These are phyloP conservation scores for Dianthus caryophyllus DNA, from an alignment of 148 eudicot genomes.

Conservation along the genomic window DNA sequence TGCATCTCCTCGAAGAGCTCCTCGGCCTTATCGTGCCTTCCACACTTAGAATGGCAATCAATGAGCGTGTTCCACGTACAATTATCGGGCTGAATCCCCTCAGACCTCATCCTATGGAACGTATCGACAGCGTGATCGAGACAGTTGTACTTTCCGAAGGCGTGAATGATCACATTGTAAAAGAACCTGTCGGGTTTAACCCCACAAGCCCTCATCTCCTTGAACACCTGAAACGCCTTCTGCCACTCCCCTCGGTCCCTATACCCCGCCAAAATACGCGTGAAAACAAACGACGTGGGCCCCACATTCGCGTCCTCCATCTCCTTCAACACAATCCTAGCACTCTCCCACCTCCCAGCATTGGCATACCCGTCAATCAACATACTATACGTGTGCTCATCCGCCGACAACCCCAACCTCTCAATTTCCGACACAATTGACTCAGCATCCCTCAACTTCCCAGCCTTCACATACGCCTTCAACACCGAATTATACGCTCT, in stretches of 20 bases:
- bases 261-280: conserved; percentile 72
- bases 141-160: conserved; percentile 90
- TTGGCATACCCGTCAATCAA: conserved; percentile 83
- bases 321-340: conserved; percentile 83
- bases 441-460: conserved; percentile 76
- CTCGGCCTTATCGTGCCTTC: conserved; percentile 63
- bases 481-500: conserved; percentile 93
- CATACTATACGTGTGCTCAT: conserved; percentile 80
- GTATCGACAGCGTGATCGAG: conserved; percentile 87
- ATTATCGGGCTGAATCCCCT: conserved; percentile 82
- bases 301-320: conserved; percentile 75
- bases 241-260: conserved; percentile 96
- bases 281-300: conserved; percentile 72
- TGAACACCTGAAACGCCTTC: conserved; percentile 80
- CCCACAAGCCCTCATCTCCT: conserved; percentile 81
- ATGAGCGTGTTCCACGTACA: conserved; percentile 96
- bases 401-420: conserved; percentile 62
- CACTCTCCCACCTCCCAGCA: conserved; percentile 97
- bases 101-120: conserved; percentile 67
- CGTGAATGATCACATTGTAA: conserved; percentile 92
- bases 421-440: conserved; percentile 81
- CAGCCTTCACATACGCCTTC: conserved; percentile 72
- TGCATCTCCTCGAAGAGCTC: conserved; percentile 72
- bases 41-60: conserved; percentile 79
- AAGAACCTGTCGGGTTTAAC: conserved; percentile 83